Evolutionary conservation across 2,329 filamentous ascomycete species (phyloP).

Genomic region (Thermoascus crustaceus): DNA sequence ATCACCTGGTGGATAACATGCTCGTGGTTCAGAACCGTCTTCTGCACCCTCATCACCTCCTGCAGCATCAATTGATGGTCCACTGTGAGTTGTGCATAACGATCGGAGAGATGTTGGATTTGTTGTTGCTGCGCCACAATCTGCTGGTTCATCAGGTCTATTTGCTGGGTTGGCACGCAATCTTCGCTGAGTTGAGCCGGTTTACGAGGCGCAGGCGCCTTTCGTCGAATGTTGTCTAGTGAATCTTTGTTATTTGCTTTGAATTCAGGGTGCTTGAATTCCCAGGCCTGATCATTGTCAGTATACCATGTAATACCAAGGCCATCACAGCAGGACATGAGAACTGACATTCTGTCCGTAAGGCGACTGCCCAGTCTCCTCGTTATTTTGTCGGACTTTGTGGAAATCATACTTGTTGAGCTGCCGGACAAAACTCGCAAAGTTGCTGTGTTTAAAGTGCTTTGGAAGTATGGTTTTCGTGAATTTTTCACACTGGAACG

Average conservation of each 20-base stretch:
- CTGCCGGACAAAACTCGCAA: slow-evolving; percentile 91
- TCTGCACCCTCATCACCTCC: slow-evolving; percentile 56
- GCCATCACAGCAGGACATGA: slow-evolving; percentile 2
- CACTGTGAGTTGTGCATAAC: slow-evolving; percentile 68
- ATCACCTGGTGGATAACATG: slow-evolving; percentile 64
- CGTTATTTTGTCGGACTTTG: slow-evolving; percentile 87
- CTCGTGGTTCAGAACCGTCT: slow-evolving; percentile 65
- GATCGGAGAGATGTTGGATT: slow-evolving; percentile 75
- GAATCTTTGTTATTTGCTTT: slow-evolving; percentile 92
- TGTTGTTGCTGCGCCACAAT: slow-evolving; percentile 87
- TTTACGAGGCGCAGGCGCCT: slow-evolving; percentile 87
- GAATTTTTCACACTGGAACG: slow-evolving; percentile 92
- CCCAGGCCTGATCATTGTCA: slow-evolving; percentile 59
- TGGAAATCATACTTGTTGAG: slow-evolving; percentile 98
- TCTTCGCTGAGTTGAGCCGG: slow-evolving; percentile 58
- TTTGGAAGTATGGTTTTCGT: slow-evolving; percentile 95
- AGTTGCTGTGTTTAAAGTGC: slow-evolving; percentile 98
- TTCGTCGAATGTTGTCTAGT: slow-evolving; percentile 89
- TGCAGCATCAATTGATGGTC: slow-evolving; percentile 58
- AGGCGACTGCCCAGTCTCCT: slow-evolving; percentile 71
- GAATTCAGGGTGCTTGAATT: slow-evolving; percentile 97
- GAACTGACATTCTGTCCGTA: slow-evolving; percentile 67
- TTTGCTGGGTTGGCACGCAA: slow-evolving; percentile 73
- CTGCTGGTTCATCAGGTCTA: slow-evolving; percentile 81
- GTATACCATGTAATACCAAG: not conserved